A percentile compares a stretch with the other conserved stretches of the same genome.
Evolutionary conservation across 768 basidiomycete species (phyloP).

Genomic region (Filobasidium wieringae): DNA sequence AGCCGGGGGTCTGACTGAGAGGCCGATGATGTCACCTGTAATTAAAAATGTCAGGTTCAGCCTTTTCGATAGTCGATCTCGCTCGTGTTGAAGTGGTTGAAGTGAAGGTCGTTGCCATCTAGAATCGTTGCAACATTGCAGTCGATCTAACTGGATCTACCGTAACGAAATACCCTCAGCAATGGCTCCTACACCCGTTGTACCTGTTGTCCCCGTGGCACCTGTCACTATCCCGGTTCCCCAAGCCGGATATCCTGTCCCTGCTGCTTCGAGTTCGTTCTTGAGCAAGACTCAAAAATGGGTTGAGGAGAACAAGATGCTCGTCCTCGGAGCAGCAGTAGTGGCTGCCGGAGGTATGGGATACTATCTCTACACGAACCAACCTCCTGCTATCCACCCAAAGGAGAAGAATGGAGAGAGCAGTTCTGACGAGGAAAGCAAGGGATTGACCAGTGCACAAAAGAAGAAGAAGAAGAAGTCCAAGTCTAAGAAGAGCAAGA

Average conservation of each 20-base stretch:
- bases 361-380: conserved; percentile 47
- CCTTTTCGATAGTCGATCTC: too few species aligned
- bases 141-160: too few species aligned
- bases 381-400: conserved; percentile 18
- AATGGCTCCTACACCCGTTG: neutral
- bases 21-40: too few species aligned
- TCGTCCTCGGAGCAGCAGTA: conserved; percentile 58
- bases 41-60: too few species aligned
- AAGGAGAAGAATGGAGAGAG: conserved; percentile 41
- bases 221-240: neutral
- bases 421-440: conserved; percentile 9
- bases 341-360: conserved; percentile 62
- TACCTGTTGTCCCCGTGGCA: neutral
- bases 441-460: conserved; percentile 37
- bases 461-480: conserved; percentile 50
- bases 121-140: too few species aligned
- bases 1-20: too few species aligned
- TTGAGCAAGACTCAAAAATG: conserved; percentile 27
- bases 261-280: conserved; percentile 16
- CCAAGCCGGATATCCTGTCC: neutral
- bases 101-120: too few species aligned
- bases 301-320: conserved; percentile 54
- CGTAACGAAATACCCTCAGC: neutral
- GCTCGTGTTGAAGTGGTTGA: too few species aligned
- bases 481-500: conserved; percentile 25